A percentile compares a stretch with the other conserved stretches of the same genome.
Evolutionary conservation across 78 protist species (phyloP).

Genomic region (Dictyostelium brefeldianum): DNA sequence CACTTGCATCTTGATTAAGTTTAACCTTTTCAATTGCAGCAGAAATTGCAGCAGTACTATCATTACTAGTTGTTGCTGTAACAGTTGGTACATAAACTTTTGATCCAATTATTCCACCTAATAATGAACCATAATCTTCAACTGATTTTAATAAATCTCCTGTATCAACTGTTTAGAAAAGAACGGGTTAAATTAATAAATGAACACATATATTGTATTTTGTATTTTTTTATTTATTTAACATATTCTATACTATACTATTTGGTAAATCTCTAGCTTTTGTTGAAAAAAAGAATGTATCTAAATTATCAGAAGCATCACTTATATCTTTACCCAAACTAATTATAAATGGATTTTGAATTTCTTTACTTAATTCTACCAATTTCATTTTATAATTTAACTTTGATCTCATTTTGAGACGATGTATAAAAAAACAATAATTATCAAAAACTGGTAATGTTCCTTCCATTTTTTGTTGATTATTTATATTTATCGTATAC

Average conservation of each 20-base stretch:
- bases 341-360: slow-evolving; percentile 18
- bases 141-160: slow-evolving; percentile 28
- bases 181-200: background rate
- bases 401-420: slow-evolving; percentile 44
- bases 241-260: background rate
- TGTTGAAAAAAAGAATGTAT: slow-evolving; percentile 11
- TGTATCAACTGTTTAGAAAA: slow-evolving; percentile 22
- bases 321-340: slow-evolving; percentile 41
- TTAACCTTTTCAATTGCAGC: slow-evolving; percentile 1
- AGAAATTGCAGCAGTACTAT: background rate
- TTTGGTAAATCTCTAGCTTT: slow-evolving; percentile 51
- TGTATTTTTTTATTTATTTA: background rate
- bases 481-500: background rate
- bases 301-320: slow-evolving; percentile 27
- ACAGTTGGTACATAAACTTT: slow-evolving; percentile 1
- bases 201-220: background rate
- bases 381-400: slow-evolving; percentile 22
- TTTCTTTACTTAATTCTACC: slow-evolving; percentile 19
- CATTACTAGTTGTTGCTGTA: background rate
- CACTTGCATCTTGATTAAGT: background rate
- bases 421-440: slow-evolving; percentile 57
- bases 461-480: background rate
- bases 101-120: slow-evolving; percentile 59
- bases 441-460: slow-evolving; percentile 54
- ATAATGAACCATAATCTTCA: slow-evolving; percentile 23